Evolutionary conservation across 2,329 filamentous ascomycete genomes (phyloP), one percentile per base, ranked within the genome.

Genomic region (Colletotrichum sp.): DNA sequence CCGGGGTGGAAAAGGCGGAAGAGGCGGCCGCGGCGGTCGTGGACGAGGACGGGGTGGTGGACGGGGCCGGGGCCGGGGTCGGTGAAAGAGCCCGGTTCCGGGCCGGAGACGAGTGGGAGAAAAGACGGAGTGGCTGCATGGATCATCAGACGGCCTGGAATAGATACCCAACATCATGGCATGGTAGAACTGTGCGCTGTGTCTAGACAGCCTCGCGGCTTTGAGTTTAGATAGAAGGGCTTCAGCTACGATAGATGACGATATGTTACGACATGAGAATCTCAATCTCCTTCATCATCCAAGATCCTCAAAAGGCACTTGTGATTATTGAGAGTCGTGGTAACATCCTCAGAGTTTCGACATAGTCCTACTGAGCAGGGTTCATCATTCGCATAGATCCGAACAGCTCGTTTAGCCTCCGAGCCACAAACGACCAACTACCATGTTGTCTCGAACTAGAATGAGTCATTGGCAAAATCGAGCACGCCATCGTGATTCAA

Each of bases 11-110:
- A 83, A 80, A 67, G 80, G 82, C 58, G 82, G 83, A 11, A 82
- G 81, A 38, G 83, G 85, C 59, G 82, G 82, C n/a, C 79, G 83
- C 76, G 85, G 82, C 11, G 83, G 87, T n/a, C 81, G 87, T 15
- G 82, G 86, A 11, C 81, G 86, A 63, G 81, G 86, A 33, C 80
- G 85, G 63, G 81, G 85, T 11, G 72, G 79, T 59, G 81, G 82
- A 5, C 65, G 80, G 66, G 74, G 80, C 61, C 65, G 80, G 66
- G 74, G 80, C 59, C 76, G 81, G 43, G 76, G 79, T 47, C 62
- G 81, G 75, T 72, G 72, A 7, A 74, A 76, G 3, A 78, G 12
- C 12, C 47, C 27, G 29, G 47, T 1, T 8, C n/a, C 78, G 76
- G 69, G 78, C 76, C n/a, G 66, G 78, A 77, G 78, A 31, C 76